Conservation (phyloP, 208 protist species). For the Acanthamoeba castellanii region DNA sequence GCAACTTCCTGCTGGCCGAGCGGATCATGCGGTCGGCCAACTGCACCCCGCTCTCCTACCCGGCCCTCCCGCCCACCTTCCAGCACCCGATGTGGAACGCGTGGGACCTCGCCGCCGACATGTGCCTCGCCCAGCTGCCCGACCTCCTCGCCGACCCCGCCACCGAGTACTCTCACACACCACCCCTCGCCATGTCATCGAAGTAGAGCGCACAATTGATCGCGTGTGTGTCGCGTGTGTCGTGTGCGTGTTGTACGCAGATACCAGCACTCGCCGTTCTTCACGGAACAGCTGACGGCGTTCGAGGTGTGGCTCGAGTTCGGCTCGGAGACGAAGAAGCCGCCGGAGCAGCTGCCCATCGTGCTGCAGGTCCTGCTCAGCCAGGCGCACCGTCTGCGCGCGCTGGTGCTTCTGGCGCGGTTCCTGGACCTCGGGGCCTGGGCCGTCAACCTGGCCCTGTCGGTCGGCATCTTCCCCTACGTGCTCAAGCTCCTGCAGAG, state of each 20-base stretch:
- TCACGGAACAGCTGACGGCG: conserved; percentile 98
- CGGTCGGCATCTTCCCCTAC: conserved; percentile 98
- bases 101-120: conserved; percentile 96
- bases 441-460: conserved; percentile 95
- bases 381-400: conserved; percentile 94
- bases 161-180: conserved; percentile 67
- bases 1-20: conserved; percentile 98
- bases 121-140: conserved; percentile 94
- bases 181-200: too few species aligned
- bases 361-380: conserved; percentile 93
- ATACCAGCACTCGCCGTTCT: conserved; percentile 94
- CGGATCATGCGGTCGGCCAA: conserved; percentile 95
- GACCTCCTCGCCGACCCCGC: conserved; percentile 86
- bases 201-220: too few species aligned
- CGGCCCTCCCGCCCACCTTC: conserved; percentile 95
- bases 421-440: conserved; percentile 97
- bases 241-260: background rate
- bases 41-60: conserved; percentile 96
- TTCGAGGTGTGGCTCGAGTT: conserved; percentile 99
- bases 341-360: conserved; percentile 97
- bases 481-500: conserved; percentile 96
- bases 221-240: too few species aligned
- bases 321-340: conserved; percentile 89
- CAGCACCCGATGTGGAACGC: conserved; percentile 96
- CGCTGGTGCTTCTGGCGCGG: conserved; percentile 95